These are phyloP conservation scores for Fusarium sp. DNA, from an alignment of 2,329 filamentous ascomycete genomes.

Conservation along the genomic window DNA sequence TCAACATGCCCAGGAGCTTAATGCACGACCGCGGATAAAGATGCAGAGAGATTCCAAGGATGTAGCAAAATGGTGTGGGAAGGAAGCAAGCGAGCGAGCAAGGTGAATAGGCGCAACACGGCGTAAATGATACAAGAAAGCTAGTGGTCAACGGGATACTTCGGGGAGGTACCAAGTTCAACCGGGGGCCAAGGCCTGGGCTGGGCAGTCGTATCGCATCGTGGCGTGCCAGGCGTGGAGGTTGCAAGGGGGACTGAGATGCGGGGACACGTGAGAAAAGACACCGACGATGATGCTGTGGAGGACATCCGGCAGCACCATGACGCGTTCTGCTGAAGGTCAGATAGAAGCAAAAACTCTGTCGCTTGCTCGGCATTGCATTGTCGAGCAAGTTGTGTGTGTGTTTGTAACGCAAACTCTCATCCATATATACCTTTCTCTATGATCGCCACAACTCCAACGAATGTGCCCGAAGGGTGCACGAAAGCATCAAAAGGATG, in stretches of 20 bases:
- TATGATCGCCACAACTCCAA: slow-evolving; percentile 18
- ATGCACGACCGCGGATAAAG: slow-evolving; percentile 47
- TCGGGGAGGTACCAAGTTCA: slow-evolving; percentile 41
- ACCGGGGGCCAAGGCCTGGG: slow-evolving; percentile 33
- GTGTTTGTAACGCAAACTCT: slow-evolving; percentile 29
- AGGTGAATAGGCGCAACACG: slow-evolving; percentile 21
- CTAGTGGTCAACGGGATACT: slow-evolving; percentile 15
- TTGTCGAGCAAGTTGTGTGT: slow-evolving; percentile 12
- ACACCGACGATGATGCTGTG: slow-evolving; percentile 41
- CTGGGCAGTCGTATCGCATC: slow-evolving; percentile 40
- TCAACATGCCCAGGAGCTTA: slow-evolving; percentile 40
- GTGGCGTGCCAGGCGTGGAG: slow-evolving; percentile 44
- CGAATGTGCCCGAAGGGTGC: slow-evolving; percentile 9
- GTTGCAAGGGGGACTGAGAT: slow-evolving; percentile 42
- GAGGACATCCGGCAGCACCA: slow-evolving; percentile 33
- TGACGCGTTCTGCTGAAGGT: slow-evolving; percentile 38
- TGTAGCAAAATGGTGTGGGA: slow-evolving; percentile 42
- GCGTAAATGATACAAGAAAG: slow-evolving; percentile 30
- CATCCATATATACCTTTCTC: neutral
- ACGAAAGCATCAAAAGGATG: slow-evolving; percentile 12
- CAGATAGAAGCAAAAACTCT: slow-evolving; percentile 29
- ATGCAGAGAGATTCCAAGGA: slow-evolving; percentile 40
- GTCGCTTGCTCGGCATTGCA: slow-evolving; percentile 3
- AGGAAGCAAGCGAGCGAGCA: slow-evolving; percentile 24
- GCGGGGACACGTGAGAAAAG: slow-evolving; percentile 47